phyloP scores from a whole-genome alignment of 257 asterid species.

The Gardenia jasminoides region DNA sequence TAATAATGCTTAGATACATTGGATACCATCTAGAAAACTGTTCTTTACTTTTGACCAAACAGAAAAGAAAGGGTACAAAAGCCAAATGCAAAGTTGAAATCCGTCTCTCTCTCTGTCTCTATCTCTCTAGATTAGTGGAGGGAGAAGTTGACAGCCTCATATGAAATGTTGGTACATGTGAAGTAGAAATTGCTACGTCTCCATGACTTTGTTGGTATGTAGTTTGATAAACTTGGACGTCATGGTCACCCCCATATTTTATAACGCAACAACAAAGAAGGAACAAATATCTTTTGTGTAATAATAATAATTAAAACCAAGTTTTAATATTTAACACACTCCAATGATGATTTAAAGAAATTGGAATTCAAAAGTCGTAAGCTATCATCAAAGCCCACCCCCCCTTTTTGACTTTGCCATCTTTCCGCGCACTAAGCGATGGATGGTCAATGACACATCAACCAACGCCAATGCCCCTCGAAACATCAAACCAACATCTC shows the following conservation, averaged over 20 bases:
- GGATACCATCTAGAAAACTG: constrained; percentile 13
- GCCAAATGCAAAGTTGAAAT: constrained; percentile 5
- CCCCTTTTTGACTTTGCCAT: constrained; percentile 25
- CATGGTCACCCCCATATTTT: not conserved
- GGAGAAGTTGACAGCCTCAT: not conserved
- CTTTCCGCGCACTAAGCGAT: constrained; percentile 9
- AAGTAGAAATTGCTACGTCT: not conserved
- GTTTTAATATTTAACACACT: not conserved
- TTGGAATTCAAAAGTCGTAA: constrained; percentile 7
- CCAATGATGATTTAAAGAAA: not conserved
- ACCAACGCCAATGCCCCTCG: not conserved
- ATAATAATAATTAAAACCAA: too few species aligned
- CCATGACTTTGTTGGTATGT: not conserved
- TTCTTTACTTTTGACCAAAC: constrained; percentile 25
- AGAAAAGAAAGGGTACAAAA: constrained; percentile 4
- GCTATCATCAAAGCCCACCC: constrained; percentile 14
- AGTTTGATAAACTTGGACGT: not conserved
- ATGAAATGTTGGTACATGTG: constrained; percentile 6
- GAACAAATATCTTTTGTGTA: not conserved
- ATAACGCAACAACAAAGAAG: not conserved
- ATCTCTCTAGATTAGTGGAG: not conserved
- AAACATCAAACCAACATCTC: constrained; percentile 1
- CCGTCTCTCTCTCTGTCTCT: constrained; percentile 9
- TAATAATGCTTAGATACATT: not conserved
- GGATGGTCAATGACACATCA: constrained; percentile 15